Evolutionary conservation across 257 asterid genomes (phyloP), one percentile per base, ranked within the genome.

Genomic region (Forsythia viridissima): DNA sequence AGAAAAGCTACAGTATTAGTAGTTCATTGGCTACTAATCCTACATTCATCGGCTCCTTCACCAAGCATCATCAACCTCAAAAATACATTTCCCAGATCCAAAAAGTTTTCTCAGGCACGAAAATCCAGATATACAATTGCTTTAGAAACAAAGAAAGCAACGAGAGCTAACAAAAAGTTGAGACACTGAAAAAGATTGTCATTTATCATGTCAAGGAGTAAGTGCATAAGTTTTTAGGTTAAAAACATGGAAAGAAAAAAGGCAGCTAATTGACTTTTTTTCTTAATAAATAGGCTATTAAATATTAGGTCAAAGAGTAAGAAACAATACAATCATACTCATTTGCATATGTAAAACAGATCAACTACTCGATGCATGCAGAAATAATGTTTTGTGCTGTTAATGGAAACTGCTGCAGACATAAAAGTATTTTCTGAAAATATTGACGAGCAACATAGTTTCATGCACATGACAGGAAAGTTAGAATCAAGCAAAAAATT

Each of bases 1-100:
- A 71, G 82, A 84, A 67, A 40, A 51, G 76, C 52, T 37, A 74
- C 13, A 11, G 21, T 76, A 65, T 76, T 78, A 84, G 77, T 70
- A 67, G 69, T 73, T 67, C 71, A 78, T 43, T 51, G 41, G 73
- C 81, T 34, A 70, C 52, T 21, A 46, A 42, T 57, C 59, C n/a
- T 41, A 81, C 38, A 78, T 80, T 48, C 81, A 48, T 48, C n/a
- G 15, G n/a, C 57, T 13, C n/a, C 57, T 48, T 13, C n/a, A 4
- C 57, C 0, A 4, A 13, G 57, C n/a, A 40, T 68, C n/a, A 40
- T 68, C 41, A 36, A 75, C 71, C 63, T 74, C 51, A 18, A 13
- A 48, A 71, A n/a, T 71, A 44, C 12, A 10, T 41, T 68, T 41
- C 9, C 37, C 34, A 41, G 44, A 65, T 52, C 40, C 37, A 57